A percentile compares a stretch with the other conserved stretches of the same genome.
phyloP scores from a whole-genome alignment of 805 yeast genomes.

The Priceomyces haplophilus region DNA sequence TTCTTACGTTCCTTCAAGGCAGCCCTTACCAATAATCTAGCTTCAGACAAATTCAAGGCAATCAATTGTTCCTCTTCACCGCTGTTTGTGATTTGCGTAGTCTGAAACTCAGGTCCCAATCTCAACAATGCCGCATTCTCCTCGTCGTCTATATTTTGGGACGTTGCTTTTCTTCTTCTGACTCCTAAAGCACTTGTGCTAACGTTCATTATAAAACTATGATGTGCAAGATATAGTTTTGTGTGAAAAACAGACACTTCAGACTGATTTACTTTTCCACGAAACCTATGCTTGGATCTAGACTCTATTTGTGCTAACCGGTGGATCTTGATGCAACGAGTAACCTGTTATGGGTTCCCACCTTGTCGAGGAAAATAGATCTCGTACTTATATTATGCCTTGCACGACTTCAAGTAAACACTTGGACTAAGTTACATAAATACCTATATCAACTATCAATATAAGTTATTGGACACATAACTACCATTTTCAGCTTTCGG shows the following conservation, averaged over 20 bases:
- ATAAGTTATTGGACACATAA: neutral
- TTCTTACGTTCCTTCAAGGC: constrained; percentile 66
- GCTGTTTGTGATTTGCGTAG: constrained; percentile 73
- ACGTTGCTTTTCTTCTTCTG: constrained; percentile 62
- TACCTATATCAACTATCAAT: neutral
- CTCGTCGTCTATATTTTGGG: constrained; percentile 72
- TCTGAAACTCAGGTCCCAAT: constrained; percentile 90
- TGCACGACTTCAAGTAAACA: neutral
- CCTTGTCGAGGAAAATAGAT: constrained; percentile 1
- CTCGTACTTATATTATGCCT: neutral
- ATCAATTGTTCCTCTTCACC: constrained; percentile 76
- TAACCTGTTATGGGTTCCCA: neutral
- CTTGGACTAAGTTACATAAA: neutral
- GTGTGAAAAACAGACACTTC: neutral
- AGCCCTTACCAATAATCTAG: constrained; percentile 84
- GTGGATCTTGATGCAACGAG: neutral
- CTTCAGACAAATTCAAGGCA: constrained; percentile 85
- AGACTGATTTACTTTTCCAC: neutral
- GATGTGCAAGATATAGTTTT: neutral
- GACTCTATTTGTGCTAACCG: neutral
- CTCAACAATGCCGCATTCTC: constrained; percentile 87
- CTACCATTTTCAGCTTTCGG: neutral
- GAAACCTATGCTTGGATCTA: neutral
- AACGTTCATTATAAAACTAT: constrained; percentile 59
- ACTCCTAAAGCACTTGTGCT: constrained; percentile 87